Conservation (phyloP, 208 protist genomes). For the Trichomonas vaginalis region DNA sequence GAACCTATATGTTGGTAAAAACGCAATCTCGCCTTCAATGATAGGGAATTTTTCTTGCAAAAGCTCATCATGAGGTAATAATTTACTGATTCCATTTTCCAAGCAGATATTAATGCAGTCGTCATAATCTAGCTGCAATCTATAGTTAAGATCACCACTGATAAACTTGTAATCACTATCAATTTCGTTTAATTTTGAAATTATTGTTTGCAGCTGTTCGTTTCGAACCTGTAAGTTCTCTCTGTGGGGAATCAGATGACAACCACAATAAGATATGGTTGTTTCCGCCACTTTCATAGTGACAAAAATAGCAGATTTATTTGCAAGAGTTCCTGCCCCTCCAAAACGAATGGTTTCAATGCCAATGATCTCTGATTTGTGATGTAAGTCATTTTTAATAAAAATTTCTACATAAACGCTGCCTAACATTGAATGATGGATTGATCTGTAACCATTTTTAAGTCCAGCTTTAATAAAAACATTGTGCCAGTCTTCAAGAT, state of each 20-base stretch:
- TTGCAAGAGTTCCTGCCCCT: not conserved
- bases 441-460: not conserved
- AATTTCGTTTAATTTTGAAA: not conserved
- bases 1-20: slow-evolving; percentile 40
- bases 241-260: not conserved
- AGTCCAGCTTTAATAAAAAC: not conserved
- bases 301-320: not conserved
- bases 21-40: slow-evolving; percentile 28
- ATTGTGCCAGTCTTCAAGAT: not conserved
- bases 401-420: not conserved
- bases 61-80: not conserved
- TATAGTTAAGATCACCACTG: not conserved
- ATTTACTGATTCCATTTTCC: not conserved
- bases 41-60: not conserved
- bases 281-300: not conserved
- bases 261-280: not conserved
- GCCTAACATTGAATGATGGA: not conserved
- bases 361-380: not conserved
- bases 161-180: not conserved
- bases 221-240: not conserved
- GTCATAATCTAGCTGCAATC: not conserved
- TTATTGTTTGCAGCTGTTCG: not conserved
- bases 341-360: not conserved
- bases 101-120: not conserved
- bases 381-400: not conserved